phyloP scores from a whole-genome alignment of 257 asterid species.

The Solanum megistacrolobum region DNA sequence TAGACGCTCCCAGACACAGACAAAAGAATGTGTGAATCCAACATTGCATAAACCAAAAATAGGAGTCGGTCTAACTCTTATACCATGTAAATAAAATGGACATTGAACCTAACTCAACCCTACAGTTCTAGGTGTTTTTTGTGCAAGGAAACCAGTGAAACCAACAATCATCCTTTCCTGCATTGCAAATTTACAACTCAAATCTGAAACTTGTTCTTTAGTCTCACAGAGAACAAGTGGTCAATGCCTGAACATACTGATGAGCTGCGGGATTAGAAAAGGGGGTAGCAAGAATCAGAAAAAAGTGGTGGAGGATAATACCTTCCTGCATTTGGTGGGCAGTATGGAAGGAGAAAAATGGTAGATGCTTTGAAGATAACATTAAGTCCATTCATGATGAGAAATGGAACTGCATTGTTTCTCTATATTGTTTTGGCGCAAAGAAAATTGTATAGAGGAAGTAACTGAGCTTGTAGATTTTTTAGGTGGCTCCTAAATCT shows the following conservation, averaged over 20 bases:
- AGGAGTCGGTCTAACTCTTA: background rate
- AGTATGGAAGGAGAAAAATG: background rate
- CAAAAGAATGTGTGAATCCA: background rate
- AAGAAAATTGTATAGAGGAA: background rate
- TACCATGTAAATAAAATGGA: background rate
- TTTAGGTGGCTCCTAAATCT: background rate
- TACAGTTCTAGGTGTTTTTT: background rate
- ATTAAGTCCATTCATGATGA: background rate
- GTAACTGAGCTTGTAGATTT: background rate
- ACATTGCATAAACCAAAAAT: background rate
- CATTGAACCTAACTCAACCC: background rate
- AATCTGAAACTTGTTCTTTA: background rate
- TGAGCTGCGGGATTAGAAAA: background rate
- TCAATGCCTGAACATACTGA: background rate
- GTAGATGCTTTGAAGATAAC: background rate
- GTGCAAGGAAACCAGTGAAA: background rate
- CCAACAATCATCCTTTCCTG: background rate
- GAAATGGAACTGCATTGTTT: background rate
- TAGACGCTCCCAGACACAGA: background rate
- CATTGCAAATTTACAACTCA: background rate
- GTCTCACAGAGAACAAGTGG: background rate
- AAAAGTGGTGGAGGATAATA: background rate
- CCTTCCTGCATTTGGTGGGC: background rate
- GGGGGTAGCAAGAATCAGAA: background rate
- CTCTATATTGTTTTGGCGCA: background rate